Conservation (phyloP, 192 early-diverging fungal genomes). For the Coemansia sp. region DNA sequence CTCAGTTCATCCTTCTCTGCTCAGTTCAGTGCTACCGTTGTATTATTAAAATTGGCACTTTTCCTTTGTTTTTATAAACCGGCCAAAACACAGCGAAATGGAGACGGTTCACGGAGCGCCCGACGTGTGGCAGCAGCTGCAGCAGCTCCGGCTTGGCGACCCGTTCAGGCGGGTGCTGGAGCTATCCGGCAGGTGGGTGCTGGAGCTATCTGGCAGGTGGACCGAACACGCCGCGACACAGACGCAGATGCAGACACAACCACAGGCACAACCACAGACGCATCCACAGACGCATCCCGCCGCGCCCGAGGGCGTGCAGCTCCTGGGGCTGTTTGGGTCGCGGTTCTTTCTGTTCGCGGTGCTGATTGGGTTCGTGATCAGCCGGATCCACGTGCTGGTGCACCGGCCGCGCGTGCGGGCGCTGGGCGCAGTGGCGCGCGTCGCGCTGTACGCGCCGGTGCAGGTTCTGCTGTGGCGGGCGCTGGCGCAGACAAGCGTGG, state of each 20-base stretch:
- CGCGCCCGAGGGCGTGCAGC: constrained; percentile 33
- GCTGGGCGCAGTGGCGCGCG: constrained; percentile 16
- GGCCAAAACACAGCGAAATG: constrained; percentile 1
- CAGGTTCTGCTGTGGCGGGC: constrained; percentile 25
- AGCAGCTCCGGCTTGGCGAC: constrained; percentile 26
- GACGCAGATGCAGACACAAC: no score
- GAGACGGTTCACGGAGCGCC: constrained; percentile 10
- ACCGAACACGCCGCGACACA: not conserved
- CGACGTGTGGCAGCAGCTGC: constrained; percentile 51
- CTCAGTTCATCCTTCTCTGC: no score
- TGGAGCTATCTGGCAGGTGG: constrained; percentile 14
- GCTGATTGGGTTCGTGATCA: constrained; percentile 38
- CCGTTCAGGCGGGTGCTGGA: constrained; percentile 17
- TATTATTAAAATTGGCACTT: not conserved
- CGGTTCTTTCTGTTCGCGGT: constrained; percentile 43
- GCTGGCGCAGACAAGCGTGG: constrained; percentile 6
- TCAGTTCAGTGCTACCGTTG: no score
- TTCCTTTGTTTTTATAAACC: not conserved
- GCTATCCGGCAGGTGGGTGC: constrained; percentile 10
- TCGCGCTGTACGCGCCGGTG: constrained; percentile 33
- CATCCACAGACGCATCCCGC: no score
- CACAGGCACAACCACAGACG: constrained; percentile 1
- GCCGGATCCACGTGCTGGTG: constrained; percentile 48
- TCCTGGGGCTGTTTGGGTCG: constrained; percentile 47
- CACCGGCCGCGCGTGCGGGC: constrained; percentile 43